A percentile compares a stretch with the other conserved stretches of the same genome.
phyloP scores from a whole-genome alignment of 106 monocot species.

The Dendrobium chrysotoxum region DNA sequence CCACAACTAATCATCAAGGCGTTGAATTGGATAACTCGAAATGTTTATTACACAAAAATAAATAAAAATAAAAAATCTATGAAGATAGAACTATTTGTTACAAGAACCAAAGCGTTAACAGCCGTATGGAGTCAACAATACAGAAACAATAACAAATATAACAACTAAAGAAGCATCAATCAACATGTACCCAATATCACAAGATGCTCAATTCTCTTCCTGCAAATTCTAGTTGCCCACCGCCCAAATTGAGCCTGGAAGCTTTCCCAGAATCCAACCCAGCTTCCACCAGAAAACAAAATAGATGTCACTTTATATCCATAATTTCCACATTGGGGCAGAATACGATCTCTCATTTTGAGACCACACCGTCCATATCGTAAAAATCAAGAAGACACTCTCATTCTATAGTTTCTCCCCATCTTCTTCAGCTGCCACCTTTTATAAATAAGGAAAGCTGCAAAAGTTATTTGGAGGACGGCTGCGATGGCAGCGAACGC shows the following conservation, averaged over 20 bases:
- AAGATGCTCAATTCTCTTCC: not conserved
- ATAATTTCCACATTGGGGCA: not conserved
- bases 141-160: not conserved
- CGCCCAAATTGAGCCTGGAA: not conserved
- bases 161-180: not conserved
- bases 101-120: not conserved
- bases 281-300: not conserved
- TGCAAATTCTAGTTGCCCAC: not conserved
- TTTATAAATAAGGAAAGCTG: conserved; percentile 14
- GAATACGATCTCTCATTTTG: not conserved
- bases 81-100: conserved; percentile 1
- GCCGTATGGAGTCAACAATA: not conserved
- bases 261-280: not conserved
- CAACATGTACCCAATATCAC: not conserved
- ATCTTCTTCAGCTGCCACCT: conserved; percentile 11
- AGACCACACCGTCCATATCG: not conserved
- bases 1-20: too few species aligned
- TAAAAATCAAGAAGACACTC: conserved; percentile 6
- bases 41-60: not conserved
- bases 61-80: not conserved
- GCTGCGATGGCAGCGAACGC: conserved; percentile 6
- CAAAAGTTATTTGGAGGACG: conserved; percentile 10
- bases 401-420: not conserved
- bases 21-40: too few species aligned
- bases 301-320: not conserved